These are phyloP conservation scores for Epithemia pelagica DNA, from an alignment of 108 stramenopile genomes.

Conservation along the genomic window DNA sequence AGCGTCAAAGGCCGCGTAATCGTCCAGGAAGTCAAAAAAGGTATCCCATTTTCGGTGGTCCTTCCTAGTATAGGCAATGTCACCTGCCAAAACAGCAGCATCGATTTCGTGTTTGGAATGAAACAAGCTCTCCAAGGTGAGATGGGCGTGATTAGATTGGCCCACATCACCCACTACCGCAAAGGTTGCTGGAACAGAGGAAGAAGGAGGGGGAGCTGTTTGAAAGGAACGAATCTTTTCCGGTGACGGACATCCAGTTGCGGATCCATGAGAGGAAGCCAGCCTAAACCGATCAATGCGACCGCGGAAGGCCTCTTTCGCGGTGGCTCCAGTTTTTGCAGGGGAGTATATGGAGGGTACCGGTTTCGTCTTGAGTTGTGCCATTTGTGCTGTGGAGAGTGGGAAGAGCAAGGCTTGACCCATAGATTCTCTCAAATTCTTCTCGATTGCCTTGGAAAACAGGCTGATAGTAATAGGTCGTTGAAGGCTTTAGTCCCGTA, in stretches of 20 bases:
- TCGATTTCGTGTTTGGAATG: slow-evolving; percentile 20
- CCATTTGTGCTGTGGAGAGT: too few relatives aligned
- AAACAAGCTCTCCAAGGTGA: slow-evolving; percentile 29
- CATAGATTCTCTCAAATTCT: slow-evolving; percentile 18
- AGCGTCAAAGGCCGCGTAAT: slow-evolving; percentile 32
- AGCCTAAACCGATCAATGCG: not conserved
- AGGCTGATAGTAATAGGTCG: slow-evolving; percentile 55
- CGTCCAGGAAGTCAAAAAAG: slow-evolving; percentile 74
- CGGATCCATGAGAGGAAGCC: slow-evolving; percentile 24
- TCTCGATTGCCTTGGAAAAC: slow-evolving; percentile 17
- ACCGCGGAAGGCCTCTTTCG: not conserved
- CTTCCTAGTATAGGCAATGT: slow-evolving; percentile 65
- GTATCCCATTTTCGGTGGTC: slow-evolving; percentile 76
- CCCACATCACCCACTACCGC: slow-evolving; percentile 44
- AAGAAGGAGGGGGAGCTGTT: slow-evolving; percentile 29
- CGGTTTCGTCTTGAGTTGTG: too few relatives aligned
- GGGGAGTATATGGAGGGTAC: not conserved
- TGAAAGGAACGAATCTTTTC: slow-evolving; percentile 29
- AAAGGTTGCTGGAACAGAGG: slow-evolving; percentile 15
- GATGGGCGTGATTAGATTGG: slow-evolving; percentile 33
- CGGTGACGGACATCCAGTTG: slow-evolving; percentile 19
- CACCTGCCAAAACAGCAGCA: slow-evolving; percentile 64
- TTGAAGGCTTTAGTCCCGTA: slow-evolving; percentile 40
- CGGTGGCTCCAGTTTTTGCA: too few relatives aligned
- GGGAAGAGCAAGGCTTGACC: too few relatives aligned